A percentile compares a stretch with the other conserved stretches of the same genome.
These are phyloP conservation scores for Flueggea neowawraea DNA, from an alignment of 441 rosid genomes.

Conservation along the genomic window DNA sequence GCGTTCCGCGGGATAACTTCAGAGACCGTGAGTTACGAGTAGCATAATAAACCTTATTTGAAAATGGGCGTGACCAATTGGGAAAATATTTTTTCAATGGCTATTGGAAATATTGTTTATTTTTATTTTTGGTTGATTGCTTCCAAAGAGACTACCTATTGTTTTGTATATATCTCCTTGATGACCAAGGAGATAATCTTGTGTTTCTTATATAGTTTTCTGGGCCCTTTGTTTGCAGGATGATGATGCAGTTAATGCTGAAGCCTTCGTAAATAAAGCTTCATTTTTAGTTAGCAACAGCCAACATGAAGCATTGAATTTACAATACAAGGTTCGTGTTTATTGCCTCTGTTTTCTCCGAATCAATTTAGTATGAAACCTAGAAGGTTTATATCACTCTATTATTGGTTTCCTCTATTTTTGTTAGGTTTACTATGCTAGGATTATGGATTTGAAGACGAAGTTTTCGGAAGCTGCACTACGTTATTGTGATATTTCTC, in stretches of 20 bases:
- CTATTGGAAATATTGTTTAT: no score
- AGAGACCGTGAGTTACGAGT: no score
- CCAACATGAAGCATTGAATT: conserved; percentile 87
- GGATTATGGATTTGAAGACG: conserved; percentile 97
- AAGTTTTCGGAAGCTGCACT: conserved; percentile 98
- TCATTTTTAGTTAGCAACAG: conserved; percentile 97
- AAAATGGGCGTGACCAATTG: no score
- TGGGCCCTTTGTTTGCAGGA: conserved; percentile 47
- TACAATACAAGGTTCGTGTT: conserved; percentile 79
- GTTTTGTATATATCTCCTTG: no score
- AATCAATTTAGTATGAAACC: no score
- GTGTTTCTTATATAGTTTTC: not conserved
- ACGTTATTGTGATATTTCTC: conserved; percentile 93
- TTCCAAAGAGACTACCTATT: no score
- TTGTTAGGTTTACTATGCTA: conserved; percentile 90
- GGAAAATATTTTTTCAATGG: no score
- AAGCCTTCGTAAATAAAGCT: conserved; percentile 96
- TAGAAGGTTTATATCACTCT: conserved; percentile 5
- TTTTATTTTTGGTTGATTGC: no score
- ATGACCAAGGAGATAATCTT: not conserved
- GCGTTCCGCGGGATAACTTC: no score
- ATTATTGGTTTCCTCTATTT: conserved; percentile 4
- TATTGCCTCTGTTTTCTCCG: not conserved
- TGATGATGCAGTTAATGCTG: conserved; percentile 98
- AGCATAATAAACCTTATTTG: no score